Percentiles rank a stretch among this genome's conserved stretches.
Evolutionary conservation across 2,329 filamentous ascomycete genomes (phyloP).

Genomic region (Plenodomus biglobosus): DNA sequence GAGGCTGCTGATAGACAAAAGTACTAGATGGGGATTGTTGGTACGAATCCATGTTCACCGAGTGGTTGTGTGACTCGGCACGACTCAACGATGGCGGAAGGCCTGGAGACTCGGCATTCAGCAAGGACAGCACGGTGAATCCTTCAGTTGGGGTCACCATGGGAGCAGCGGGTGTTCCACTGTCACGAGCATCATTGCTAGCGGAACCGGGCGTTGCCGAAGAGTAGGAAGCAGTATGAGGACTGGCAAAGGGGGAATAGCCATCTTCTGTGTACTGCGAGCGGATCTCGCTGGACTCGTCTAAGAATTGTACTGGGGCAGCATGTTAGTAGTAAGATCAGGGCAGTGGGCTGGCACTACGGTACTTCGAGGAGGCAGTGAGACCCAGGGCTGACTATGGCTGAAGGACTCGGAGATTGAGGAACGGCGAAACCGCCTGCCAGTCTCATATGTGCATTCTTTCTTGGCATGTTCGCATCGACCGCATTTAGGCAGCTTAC

Average conservation of each 20-base stretch:
- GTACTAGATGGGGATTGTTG: slow-evolving; percentile 16
- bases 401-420: slow-evolving; percentile 38
- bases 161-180: slow-evolving; percentile 19
- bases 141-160: slow-evolving; percentile 32
- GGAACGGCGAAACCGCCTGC: slow-evolving; percentile 40
- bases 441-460: slow-evolving; percentile 40
- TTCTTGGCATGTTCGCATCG: slow-evolving; percentile 38
- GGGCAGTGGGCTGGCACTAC: background rate
- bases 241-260: slow-evolving; percentile 16
- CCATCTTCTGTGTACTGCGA: slow-evolving; percentile 33
- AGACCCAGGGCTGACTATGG: slow-evolving; percentile 39
- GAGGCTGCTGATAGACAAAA: slow-evolving; percentile 36
- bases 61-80: slow-evolving; percentile 21
- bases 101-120: slow-evolving; percentile 38
- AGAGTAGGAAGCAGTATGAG: slow-evolving; percentile 12
- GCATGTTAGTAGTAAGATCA: slow-evolving; percentile 17
- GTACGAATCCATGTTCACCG: slow-evolving; percentile 3
- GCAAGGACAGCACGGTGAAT: slow-evolving; percentile 37
- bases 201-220: slow-evolving; percentile 15
- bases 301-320: slow-evolving; percentile 38
- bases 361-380: slow-evolving; percentile 39
- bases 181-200: slow-evolving; percentile 13
- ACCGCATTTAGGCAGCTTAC: slow-evolving; percentile 37
- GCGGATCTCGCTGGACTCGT: slow-evolving; percentile 39
- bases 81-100: slow-evolving; percentile 15